Base-by-base conservation (phyloP, 176 grass and related monocot genomes). In the Phragmites australis region DNA sequence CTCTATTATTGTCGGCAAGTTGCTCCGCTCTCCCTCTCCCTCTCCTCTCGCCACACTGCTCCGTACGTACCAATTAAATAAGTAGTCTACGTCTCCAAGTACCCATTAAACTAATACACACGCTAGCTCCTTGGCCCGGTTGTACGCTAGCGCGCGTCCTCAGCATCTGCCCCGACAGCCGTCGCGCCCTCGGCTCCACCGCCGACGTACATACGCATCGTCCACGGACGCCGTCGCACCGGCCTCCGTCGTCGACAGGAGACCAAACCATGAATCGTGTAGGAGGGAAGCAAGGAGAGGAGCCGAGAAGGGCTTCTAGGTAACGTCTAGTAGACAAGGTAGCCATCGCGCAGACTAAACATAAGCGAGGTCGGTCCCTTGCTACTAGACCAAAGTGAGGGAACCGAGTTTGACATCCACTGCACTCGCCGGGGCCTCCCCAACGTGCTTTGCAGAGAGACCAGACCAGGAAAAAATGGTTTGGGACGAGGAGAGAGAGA, bases 71-170 rank as follows among this genome's bases (percentile, higher is more conserved):
- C 17, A 29, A 72, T 52, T 71, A 43, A 61, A 70, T 63, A 71
- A 32, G 44, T 61, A 53, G 40, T 60, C 68, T 74, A 73, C 68
- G 58, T 72, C 9, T 62, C 65, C 47, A 56, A 47, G 76, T 86
- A 66, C 47, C 47, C 37, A 26, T 80, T 80, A 73, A 64, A 73
- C 46, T 73, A 85, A n/a, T 4, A 25, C 18, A 27, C 8, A 65
- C 42, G 45, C 75, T 54, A 76, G 50, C 72, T 77, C 49, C 18
- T 21, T 77, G 26, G 19, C 46, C 23, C 14, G 48, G 49, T 80
- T 86, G 84, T 86, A 80, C 25, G 37, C 76, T 80, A 86, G 76
- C 76, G 67, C 48, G 43, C 58, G 84, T 86, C 59, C 39, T 47
- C 26, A 46, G 84, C 84, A 86, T 86, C 68, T 86, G 26, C 34